These are phyloP conservation scores for Metarhizium brunneum DNA, from an alignment of 2,329 filamentous ascomycete genomes.

Conservation along the genomic window DNA sequence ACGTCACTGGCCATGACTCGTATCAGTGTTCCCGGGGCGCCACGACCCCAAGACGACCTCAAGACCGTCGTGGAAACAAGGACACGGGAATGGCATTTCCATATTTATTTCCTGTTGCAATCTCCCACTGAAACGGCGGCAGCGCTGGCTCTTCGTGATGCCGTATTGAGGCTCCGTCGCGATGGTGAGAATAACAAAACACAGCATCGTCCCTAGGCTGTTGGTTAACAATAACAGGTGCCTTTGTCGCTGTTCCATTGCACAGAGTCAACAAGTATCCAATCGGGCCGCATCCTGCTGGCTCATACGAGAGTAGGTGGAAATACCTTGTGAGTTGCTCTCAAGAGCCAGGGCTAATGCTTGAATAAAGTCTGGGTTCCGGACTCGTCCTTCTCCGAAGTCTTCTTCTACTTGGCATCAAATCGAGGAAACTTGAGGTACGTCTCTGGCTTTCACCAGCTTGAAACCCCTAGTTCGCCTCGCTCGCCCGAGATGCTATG, in stretches of 20 bases:
- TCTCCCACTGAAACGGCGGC: slow-evolving; percentile 21
- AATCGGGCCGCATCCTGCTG: slow-evolving; percentile 23
- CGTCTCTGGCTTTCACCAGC: background rate
- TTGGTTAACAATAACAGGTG: slow-evolving; percentile 13
- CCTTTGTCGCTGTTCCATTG: slow-evolving; percentile 23
- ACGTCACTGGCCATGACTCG: slow-evolving; percentile 4
- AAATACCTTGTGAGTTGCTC: background rate
- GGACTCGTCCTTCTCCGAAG: slow-evolving; percentile 24
- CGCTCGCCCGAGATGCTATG: background rate
- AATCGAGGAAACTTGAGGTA: slow-evolving; percentile 21
- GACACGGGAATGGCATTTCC: slow-evolving; percentile 24
- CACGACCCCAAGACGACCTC: slow-evolving; percentile 16
- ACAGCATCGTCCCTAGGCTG: background rate
- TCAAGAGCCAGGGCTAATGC: background rate
- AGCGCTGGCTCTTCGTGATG: slow-evolving; percentile 22
- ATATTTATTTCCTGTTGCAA: slow-evolving; percentile 24
- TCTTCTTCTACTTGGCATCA: slow-evolving; percentile 23
- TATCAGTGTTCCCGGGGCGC: slow-evolving; percentile 8
- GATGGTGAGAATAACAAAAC: slow-evolving; percentile 13
- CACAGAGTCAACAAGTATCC: slow-evolving; percentile 22
- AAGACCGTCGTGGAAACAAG: slow-evolving; percentile 19
- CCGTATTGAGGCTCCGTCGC: slow-evolving; percentile 21
- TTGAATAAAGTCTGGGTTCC: slow-evolving; percentile 20
- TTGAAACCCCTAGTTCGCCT: background rate
- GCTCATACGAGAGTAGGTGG: slow-evolving; percentile 23